Evolutionary conservation across 2,329 filamentous ascomycete species (phyloP), one percentile per base, ranked within the genome.

Genomic region (Fusarium sp.): DNA sequence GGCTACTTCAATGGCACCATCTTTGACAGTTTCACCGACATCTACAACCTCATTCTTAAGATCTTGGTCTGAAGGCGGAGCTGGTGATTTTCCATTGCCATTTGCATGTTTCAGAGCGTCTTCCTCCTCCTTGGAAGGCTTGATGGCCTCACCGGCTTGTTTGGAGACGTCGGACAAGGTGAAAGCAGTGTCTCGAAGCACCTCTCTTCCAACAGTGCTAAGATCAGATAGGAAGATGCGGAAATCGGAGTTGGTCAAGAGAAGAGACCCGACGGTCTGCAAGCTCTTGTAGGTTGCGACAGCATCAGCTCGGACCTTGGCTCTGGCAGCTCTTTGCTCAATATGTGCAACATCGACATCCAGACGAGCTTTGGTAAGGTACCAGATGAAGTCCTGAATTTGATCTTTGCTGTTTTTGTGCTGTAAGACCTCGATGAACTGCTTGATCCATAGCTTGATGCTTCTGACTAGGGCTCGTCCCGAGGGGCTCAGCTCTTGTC

Each of bases 351-450:
- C 67, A 45, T 82, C 79, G 2, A 81, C 67, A 8, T 80, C 70
- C 9, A 96, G 83, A 37, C 88, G 88, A n/a, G 93, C 91, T 78
- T 93, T 92, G 69, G 90, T 84, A 49, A 97, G 81, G 75, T 91
- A 94, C 94, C 94, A 98, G 41, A 97, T 85, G 70, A 98, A 93
- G 76, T 98, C 93, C 80, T 98, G 95, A 20, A 98, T 89, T 79
- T 97, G 92, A 80, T 98, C 94, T 18, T 89, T 81, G 67, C 85
- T 84, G 80, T 98, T 98, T 84, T 98, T 98, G 80, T 94, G 86
- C 60, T 89, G 86, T 48, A 98, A 79, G 9, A 97, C 82, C n/a
- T 93, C 89, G 75, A 97, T 95, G 79, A 97, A 90, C 63, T 95
- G 87, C 62, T 90, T 87, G 11, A 98, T 83, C 88, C 90, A 95